Evolutionary conservation across 2,329 filamentous ascomycete genomes (phyloP).

Genomic region (Diaporthe aspalathi): DNA sequence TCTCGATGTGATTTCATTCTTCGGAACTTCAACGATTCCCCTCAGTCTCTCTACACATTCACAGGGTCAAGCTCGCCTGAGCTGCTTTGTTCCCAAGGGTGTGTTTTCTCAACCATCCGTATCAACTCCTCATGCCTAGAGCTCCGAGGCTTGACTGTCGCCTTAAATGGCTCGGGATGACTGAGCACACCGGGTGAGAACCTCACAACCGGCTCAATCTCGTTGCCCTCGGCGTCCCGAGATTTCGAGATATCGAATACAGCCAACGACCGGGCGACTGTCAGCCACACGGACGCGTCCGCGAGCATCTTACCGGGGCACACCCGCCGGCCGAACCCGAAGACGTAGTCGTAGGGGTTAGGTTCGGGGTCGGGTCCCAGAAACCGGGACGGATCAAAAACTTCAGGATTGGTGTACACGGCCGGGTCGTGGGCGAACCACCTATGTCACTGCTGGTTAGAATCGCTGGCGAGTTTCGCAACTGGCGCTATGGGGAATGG

Average conservation of each 20-base stretch:
- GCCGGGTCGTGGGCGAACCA: constrained; percentile 41
- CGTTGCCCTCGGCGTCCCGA: constrained; percentile 50
- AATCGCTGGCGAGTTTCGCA: neutral
- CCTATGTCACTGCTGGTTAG: constrained; percentile 36
- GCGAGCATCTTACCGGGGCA: constrained; percentile 39
- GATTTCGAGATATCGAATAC: constrained; percentile 55
- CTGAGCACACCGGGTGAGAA: constrained; percentile 43
- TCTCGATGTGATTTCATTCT: neutral
- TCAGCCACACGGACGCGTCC: constrained; percentile 38
- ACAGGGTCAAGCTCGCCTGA: constrained; percentile 19
- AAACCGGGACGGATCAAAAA: constrained; percentile 41
- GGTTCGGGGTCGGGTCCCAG: constrained; percentile 34
- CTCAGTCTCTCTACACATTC: neutral
- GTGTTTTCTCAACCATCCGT: constrained; percentile 39
- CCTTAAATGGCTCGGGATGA: constrained; percentile 43
- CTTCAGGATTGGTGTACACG: constrained; percentile 32
- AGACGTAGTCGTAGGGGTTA: constrained; percentile 32
- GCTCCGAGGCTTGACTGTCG: constrained; percentile 43
- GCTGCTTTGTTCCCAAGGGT: constrained; percentile 42
- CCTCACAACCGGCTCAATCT: constrained; percentile 43
- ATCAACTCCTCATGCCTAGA: constrained; percentile 44
- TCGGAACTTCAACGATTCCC: neutral
- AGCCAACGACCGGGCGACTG: constrained; percentile 51
- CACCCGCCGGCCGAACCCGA: constrained; percentile 39
- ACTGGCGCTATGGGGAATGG: too few species aligned